These are phyloP conservation scores for Euphorbia peplus DNA, from an alignment of 345 rosid genomes.

Conservation along the genomic window DNA sequence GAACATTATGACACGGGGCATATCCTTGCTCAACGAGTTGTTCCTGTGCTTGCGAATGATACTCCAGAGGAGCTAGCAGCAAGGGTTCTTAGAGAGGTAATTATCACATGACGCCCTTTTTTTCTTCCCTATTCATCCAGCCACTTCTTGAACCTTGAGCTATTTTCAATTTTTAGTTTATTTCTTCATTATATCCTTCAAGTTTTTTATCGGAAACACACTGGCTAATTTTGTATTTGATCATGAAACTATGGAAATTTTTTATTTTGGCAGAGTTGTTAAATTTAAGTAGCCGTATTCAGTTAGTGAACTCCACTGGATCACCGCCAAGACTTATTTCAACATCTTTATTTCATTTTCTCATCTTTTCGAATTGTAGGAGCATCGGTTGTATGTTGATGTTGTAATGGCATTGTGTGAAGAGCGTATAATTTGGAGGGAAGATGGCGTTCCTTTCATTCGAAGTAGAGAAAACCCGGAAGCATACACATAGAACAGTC, in stretches of 20 bases:
- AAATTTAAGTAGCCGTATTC: background rate
- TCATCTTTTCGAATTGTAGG: slow-evolving; percentile 38
- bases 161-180: background rate
- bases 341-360: background rate
- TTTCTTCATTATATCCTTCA: background rate
- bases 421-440: slow-evolving; percentile 73
- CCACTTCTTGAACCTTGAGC: slow-evolving; percentile 16
- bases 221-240: background rate
- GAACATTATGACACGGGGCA: slow-evolving; percentile 82
- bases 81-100: slow-evolving; percentile 70
- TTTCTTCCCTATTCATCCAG: no score
- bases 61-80: slow-evolving; percentile 68
- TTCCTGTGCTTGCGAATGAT: slow-evolving; percentile 62
- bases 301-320: background rate
- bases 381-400: slow-evolving; percentile 73
- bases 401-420: slow-evolving; percentile 63
- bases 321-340: no score
- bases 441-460: slow-evolving; percentile 80
- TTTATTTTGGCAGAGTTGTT: background rate
- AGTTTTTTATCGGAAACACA: background rate
- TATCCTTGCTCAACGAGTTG: slow-evolving; percentile 79
- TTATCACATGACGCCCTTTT: no score
- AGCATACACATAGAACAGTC: slow-evolving; percentile 30
- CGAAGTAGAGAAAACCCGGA: slow-evolving; percentile 50
- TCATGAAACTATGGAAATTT: background rate